Evolutionary conservation across 1,139 yeast species (phyloP), one percentile per base, ranked within the genome.

Genomic region (Pichia sp.): DNA sequence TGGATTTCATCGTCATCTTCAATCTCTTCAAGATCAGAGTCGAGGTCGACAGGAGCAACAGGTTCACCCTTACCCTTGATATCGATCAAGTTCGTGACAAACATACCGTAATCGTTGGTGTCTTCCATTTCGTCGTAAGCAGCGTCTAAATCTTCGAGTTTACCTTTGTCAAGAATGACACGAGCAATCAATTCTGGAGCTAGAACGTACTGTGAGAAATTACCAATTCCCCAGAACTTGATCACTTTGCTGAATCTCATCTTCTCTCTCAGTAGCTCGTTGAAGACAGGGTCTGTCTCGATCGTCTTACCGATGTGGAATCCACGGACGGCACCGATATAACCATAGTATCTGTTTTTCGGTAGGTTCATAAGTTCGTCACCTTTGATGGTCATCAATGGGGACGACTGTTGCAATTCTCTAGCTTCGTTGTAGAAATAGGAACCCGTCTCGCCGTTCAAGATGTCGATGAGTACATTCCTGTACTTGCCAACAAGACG

Each of bases 101-200:
- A 43, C 17, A 44, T 22, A 0, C 91, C 91, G 57, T 76, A 84
- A 43, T 82, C 86, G 1, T 68, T 61, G 0, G 85, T 81, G 2
- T 66, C 62, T 35, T 64, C 67, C 56, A 83, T 66, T 18, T 77
- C 60, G 10, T 63, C 63, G 50, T 76, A 74, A 0, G 85, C 84
- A 14, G 66, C 65, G 1, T 67, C 70, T n/a, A 71, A 55, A 15
- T 51, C 51, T 15, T 69, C 57, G 4, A 69, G 54, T 0, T 60
- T 52, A 56, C 73, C 59, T 52, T 81, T 85, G 12, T 75, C 73
- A 65, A 73, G 70, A 4, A 78, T 73, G 40, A 82, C 57, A 37
- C 79, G 63, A 9, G 79, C 65, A 8, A 83, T 72, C 8, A 84
- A 62, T 55, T 85, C 91, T 39, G 85, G 83, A 12, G 87, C 82